These are phyloP conservation scores for Talaromyces verruculosus DNA, from an alignment of 2,329 filamentous ascomycete species.

Conservation along the genomic window DNA sequence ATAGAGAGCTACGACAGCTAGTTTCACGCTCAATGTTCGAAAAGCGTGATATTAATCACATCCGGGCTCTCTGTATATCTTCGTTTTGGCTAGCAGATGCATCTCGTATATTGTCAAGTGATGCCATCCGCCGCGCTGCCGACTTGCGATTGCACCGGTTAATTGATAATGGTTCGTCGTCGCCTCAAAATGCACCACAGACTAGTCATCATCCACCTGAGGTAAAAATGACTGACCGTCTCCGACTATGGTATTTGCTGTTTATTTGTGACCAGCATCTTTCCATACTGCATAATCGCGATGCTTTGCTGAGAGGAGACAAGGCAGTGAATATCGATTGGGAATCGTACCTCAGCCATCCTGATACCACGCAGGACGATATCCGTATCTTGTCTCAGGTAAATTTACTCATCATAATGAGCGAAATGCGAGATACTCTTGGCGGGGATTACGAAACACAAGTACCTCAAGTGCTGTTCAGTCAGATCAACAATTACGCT, in stretches of 20 bases:
- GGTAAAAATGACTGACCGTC: slow-evolving; percentile 30
- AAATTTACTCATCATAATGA: slow-evolving; percentile 38
- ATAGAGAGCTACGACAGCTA: slow-evolving; percentile 47
- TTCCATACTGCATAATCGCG: slow-evolving; percentile 38
- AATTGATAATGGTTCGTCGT: slow-evolving; percentile 35
- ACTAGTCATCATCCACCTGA: slow-evolving; percentile 16
- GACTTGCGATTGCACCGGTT: slow-evolving; percentile 39
- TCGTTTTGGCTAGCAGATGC: slow-evolving; percentile 55
- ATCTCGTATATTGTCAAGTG: slow-evolving; percentile 39
- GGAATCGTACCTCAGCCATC: slow-evolving; percentile 36
- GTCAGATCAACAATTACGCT: slow-evolving; percentile 32
- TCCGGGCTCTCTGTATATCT: slow-evolving; percentile 51
- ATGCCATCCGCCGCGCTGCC: slow-evolving; percentile 32
- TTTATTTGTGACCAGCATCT: slow-evolving; percentile 41
- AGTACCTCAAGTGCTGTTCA: slow-evolving; percentile 28
- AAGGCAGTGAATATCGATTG: slow-evolving; percentile 38
- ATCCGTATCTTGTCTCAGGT: slow-evolving; percentile 38
- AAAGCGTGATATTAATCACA: slow-evolving; percentile 46
- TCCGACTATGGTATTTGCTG: slow-evolving; percentile 36
- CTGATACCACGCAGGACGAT: slow-evolving; percentile 35
- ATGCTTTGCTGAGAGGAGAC: slow-evolving; percentile 36
- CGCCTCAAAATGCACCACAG: background rate
- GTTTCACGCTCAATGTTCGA: slow-evolving; percentile 51
- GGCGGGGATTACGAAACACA: slow-evolving; percentile 34
- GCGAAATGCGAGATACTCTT: slow-evolving; percentile 36